Evolutionary conservation across 2,329 filamentous ascomycete genomes (phyloP), one percentile per base, ranked within the genome.

Genomic region (Colletotrichum tropicale): DNA sequence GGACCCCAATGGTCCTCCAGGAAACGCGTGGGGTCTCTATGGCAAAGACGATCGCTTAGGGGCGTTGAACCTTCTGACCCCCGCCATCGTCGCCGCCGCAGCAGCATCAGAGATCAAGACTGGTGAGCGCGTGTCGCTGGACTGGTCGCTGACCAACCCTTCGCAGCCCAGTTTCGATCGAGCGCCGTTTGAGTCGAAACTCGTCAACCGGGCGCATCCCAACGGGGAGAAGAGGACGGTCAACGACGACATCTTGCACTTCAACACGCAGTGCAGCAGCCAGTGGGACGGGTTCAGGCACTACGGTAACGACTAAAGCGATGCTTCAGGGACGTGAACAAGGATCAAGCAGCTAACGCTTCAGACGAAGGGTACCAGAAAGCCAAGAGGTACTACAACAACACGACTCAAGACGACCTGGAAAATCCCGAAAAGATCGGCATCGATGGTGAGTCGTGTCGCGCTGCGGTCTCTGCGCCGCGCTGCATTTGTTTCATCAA

Each of bases 11-110:
- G 89, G 88, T 0, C 89, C 89, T 8, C 84, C 81, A 4, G 87
- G 88, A 9, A 91, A 91, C 72, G 88, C 90, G 8, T 92, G 90
- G 90, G 89, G 89, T 1, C 85, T 90, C 6, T 91, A 89, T 76
- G 89, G 89, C 4, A 79, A 83, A 7, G 72, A 83, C 4, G 90
- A 91, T 74, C 83, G 91, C 77, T 83, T 90, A 13, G 90, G 90
- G 28, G 89, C 88, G 78, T 83, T 92, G 2, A 91, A 91, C 79
- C 84, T 90, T 4, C 84, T 91, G 70, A 91, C 89, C 56, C 87
- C 89, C 2, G 85, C 89, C 2, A 82, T 88, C 30, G 77, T 78
- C 38, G 75, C 68, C 16, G 66, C 65, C 1, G 75, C 77, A 4
- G 67, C 76, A 8, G 67, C 75, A 26, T 83, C 84, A 7, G 75